Conservation (phyloP, 2,329 filamentous ascomycete genomes). For the Arthrobotrys megalospora region DNA sequence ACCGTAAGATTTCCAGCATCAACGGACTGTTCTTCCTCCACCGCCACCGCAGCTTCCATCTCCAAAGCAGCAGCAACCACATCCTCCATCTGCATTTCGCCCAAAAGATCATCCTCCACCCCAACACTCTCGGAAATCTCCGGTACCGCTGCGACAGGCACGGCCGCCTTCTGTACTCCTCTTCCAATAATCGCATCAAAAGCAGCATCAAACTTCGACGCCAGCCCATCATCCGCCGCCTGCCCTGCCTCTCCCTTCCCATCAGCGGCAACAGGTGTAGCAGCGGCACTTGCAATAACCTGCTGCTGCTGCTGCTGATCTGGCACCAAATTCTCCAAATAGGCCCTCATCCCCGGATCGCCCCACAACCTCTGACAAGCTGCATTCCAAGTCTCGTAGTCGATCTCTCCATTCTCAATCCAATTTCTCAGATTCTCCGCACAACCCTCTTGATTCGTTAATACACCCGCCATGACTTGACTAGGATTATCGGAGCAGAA, state of each 20-base stretch:
- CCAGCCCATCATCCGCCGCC: conserved; percentile 30
- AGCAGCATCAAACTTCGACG: conserved; percentile 56
- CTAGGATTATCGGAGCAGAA: conserved; percentile 47
- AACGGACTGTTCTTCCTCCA: conserved; percentile 12
- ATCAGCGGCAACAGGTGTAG: neutral
- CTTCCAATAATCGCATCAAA: conserved; percentile 54
- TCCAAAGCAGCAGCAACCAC: conserved; percentile 2
- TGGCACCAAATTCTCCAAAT: conserved; percentile 43
- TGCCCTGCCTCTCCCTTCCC: conserved; percentile 16
- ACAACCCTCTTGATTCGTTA: conserved; percentile 48
- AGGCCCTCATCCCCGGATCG: conserved; percentile 45
- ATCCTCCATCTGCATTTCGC: conserved; percentile 40
- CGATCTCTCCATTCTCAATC: conserved; percentile 51
- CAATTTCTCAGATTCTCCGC: conserved; percentile 50
- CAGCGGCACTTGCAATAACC: neutral
- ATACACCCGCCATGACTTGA: conserved; percentile 44
- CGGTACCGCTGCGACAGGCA: neutral
- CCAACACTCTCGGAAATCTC: neutral
- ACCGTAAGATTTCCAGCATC: conserved; percentile 22
- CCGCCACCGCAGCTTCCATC: conserved; percentile 18
- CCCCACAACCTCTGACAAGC: conserved; percentile 56
- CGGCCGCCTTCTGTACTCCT: conserved; percentile 19
- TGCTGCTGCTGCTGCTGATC: conserved; percentile 14
- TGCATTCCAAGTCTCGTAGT: conserved; percentile 50
- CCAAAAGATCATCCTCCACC: neutral